Conservation (phyloP, 2,329 filamentous ascomycete genomes). For the Botrytis paeoniae region DNA sequence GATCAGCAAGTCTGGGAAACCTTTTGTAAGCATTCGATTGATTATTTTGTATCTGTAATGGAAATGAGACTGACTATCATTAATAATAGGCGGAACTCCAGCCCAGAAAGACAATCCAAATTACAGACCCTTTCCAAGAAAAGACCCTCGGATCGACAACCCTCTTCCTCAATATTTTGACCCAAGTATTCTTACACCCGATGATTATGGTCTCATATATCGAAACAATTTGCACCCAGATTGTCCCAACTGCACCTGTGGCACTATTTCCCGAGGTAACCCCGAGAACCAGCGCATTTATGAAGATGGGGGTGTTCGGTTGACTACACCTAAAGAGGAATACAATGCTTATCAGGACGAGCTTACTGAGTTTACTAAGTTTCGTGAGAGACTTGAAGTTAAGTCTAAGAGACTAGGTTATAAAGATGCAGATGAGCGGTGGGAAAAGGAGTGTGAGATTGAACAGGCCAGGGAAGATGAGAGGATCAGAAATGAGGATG, state of each 20-base stretch:
- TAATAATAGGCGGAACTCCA: not conserved
- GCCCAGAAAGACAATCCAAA: not conserved
- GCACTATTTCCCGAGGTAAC: not conserved
- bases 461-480: not conserved
- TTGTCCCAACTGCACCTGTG: not conserved
- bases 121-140: not conserved
- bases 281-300: too few relatives aligned
- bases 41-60: not conserved
- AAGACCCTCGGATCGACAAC: not conserved
- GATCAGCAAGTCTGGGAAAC: not conserved
- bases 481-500: not conserved
- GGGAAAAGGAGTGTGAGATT: slow-evolving; percentile 1
- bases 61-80: not conserved
- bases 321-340: not conserved
- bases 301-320: not conserved
- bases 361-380: not conserved
- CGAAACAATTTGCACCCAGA: not conserved
- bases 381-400: not conserved
- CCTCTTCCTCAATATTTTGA: not conserved
- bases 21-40: not conserved
- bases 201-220: not conserved
- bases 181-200: not conserved
- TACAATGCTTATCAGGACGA: not conserved
- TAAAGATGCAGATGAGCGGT: not conserved
- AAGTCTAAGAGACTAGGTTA: not conserved